phyloP scores from a whole-genome alignment of 345 rosid species.

The Chamaenerion angustifolium region DNA sequence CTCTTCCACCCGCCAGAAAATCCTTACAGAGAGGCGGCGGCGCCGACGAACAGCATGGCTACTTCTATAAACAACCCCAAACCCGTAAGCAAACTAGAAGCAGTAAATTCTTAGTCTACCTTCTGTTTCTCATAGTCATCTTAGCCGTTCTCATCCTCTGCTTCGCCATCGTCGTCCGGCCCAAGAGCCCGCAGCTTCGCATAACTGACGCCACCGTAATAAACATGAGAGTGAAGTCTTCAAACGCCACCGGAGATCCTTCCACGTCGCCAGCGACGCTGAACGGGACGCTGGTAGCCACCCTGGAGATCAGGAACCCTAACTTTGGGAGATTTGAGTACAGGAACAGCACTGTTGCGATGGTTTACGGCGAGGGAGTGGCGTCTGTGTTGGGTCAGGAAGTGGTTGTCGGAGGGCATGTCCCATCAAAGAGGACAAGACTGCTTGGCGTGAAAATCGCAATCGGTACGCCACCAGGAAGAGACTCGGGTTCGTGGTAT shows the following conservation, averaged over 20 bases:
- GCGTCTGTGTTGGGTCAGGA: not conserved
- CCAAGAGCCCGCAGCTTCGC: conserved; percentile 6
- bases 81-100: not conserved
- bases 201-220: conserved; percentile 5
- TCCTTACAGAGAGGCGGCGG: no score
- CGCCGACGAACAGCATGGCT: no score
- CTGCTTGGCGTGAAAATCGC: not conserved
- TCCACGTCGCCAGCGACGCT: not conserved
- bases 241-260: not conserved
- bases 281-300: conserved; percentile 3
- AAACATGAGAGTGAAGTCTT: not conserved
- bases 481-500: not conserved
- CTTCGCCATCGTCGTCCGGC: conserved; percentile 12
- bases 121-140: conserved; percentile 5
- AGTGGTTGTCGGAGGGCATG: not conserved
- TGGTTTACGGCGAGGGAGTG: conserved; percentile 7
- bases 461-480: no score
- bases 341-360: conserved; percentile 1
- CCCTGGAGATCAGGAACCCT: conserved; percentile 5
- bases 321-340: conserved; percentile 14
- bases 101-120: conserved; percentile 9
- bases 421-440: not conserved
- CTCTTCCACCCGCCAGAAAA: no score
- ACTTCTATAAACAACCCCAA: no score
- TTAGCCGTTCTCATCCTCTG: conserved; percentile 4